These are phyloP conservation scores for Hyphopichia homilentoma DNA, from an alignment of 805 yeast genomes.

Conservation along the genomic window DNA sequence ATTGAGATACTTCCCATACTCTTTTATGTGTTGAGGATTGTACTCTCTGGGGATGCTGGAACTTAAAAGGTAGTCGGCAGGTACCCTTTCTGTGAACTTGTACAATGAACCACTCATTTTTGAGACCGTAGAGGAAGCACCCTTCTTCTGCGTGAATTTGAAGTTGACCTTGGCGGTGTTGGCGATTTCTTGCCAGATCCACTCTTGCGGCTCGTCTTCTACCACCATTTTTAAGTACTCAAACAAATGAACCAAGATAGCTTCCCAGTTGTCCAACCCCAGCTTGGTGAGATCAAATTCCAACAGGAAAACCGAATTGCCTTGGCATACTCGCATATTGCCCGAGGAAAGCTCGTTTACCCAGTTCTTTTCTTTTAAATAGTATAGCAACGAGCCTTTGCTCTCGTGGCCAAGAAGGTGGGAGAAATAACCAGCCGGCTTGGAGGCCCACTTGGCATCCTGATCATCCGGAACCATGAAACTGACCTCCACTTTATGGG, in stretches of 20 bases:
- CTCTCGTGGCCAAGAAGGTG: conserved; percentile 94
- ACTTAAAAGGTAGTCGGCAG: conserved; percentile 62
- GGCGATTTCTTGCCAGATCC: conserved; percentile 76
- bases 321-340: conserved; percentile 59
- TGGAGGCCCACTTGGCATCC: conserved; percentile 54
- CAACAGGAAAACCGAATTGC: conserved; percentile 62
- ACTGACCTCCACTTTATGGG: conserved; percentile 59
- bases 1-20: conserved; percentile 47
- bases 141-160: conserved; percentile 73
- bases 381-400: conserved; percentile 73
- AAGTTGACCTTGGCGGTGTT: conserved; percentile 68
- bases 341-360: conserved; percentile 80
- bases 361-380: conserved; percentile 70
- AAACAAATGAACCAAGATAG: conserved; percentile 57
- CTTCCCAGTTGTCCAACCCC: conserved; percentile 64
- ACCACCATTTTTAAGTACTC: conserved; percentile 66
- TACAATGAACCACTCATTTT: conserved; percentile 60
- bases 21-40: conserved; percentile 49
- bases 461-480: conserved; percentile 78
- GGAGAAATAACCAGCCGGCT: conserved; percentile 68
- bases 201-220: conserved; percentile 60
- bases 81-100: conserved; percentile 44
- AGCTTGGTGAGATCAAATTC: conserved; percentile 71
- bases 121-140: conserved; percentile 72
- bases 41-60: conserved; percentile 54